Percentiles rank a stretch among this genome's conserved stretches.
Evolutionary conservation across 2,329 filamentous ascomycete species (phyloP).

Genomic region (Thermothelomyces thermophilus): DNA sequence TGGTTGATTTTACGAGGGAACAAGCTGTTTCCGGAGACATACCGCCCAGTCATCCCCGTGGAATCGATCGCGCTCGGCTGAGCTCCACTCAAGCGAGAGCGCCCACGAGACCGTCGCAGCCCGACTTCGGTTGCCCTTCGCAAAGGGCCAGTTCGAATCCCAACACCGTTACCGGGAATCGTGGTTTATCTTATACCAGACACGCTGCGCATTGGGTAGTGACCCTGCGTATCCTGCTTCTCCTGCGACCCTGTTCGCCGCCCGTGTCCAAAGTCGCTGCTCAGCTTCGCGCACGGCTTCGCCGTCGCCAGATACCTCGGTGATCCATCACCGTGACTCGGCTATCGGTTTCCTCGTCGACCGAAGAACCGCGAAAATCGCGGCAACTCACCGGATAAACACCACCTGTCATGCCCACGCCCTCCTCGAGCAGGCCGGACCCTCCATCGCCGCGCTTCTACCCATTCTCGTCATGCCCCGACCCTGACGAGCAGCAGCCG

Average conservation of each 20-base stretch:
- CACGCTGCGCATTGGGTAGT: too few relatives aligned
- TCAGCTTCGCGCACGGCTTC: neutral
- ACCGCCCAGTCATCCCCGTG: conserved; percentile 14
- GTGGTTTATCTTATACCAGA: too few relatives aligned
- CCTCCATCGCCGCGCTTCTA: conserved; percentile 32
- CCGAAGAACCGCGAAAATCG: too few relatives aligned
- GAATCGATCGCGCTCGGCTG: conserved; percentile 15
- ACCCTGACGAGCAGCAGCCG: conserved; percentile 17
- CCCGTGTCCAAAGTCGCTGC: neutral
- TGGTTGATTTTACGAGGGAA: too few relatives aligned
- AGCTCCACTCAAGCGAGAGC: conserved; percentile 8
- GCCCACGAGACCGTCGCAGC: conserved; percentile 16
- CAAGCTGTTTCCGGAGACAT: conserved; percentile 2
- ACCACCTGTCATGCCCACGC: conserved; percentile 37
- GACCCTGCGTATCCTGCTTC: neutral
- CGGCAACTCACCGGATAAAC: neutral
- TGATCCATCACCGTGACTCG: neutral
- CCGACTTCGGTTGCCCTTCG: conserved; percentile 7
- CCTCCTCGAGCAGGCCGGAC: conserved; percentile 37
- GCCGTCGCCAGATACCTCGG: neutral
- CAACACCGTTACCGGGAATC: neutral
- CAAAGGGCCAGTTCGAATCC: neutral
- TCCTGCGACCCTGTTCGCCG: neutral
- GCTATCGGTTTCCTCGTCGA: neutral
- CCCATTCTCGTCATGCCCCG: conserved; percentile 26